phyloP scores from a whole-genome alignment of 2,329 filamentous ascomycete genomes.

The Hymenotorrendiella dingleyae region DNA sequence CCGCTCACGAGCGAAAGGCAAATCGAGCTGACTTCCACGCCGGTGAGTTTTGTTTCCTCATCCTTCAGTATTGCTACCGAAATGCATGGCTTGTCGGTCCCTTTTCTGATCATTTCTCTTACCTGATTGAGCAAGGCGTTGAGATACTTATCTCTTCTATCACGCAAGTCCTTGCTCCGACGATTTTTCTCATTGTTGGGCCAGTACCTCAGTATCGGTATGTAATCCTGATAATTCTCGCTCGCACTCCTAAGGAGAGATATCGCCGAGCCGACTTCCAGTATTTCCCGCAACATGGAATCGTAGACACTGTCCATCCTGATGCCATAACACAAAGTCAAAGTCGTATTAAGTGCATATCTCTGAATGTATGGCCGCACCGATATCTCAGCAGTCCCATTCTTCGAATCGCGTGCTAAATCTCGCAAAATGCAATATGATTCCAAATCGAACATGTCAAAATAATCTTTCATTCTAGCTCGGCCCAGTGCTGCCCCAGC shows the following conservation, averaged over 20 bases:
- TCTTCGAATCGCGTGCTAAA: slow-evolving; percentile 37
- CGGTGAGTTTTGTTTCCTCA: slow-evolving; percentile 45
- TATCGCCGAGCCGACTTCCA: slow-evolving; percentile 47
- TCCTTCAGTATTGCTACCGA: slow-evolving; percentile 48
- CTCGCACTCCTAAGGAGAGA: slow-evolving; percentile 43
- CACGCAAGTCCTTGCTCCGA: slow-evolving; percentile 40
- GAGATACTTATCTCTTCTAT: slow-evolving; percentile 43
- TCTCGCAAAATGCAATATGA: slow-evolving; percentile 45
- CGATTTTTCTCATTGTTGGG: slow-evolving; percentile 47
- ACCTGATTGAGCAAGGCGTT: slow-evolving; percentile 44
- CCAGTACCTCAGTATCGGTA: slow-evolving; percentile 43
- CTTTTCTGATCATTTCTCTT: slow-evolving; percentile 43
- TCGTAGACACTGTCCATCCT: slow-evolving; percentile 50
- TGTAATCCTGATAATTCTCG: slow-evolving; percentile 49
- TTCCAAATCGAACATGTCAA: slow-evolving; percentile 49
- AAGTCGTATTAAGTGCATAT: slow-evolving; percentile 47
- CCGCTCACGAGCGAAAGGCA: slow-evolving; percentile 47
- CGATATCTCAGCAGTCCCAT: slow-evolving; percentile 37
- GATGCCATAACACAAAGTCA: slow-evolving; percentile 49
- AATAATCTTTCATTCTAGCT: slow-evolving; percentile 41
- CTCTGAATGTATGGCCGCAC: slow-evolving; percentile 46
- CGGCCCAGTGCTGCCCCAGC: slow-evolving; percentile 42
- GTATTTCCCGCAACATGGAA: slow-evolving; percentile 43
- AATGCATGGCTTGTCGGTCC: slow-evolving; percentile 49
- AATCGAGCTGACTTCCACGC: slow-evolving; percentile 47